Percentiles rank a stretch among this genome's conserved stretches.
Evolutionary conservation across 2,329 filamentous ascomycete genomes (phyloP).

Genomic region (Aspergillus fumigatiaffinis): DNA sequence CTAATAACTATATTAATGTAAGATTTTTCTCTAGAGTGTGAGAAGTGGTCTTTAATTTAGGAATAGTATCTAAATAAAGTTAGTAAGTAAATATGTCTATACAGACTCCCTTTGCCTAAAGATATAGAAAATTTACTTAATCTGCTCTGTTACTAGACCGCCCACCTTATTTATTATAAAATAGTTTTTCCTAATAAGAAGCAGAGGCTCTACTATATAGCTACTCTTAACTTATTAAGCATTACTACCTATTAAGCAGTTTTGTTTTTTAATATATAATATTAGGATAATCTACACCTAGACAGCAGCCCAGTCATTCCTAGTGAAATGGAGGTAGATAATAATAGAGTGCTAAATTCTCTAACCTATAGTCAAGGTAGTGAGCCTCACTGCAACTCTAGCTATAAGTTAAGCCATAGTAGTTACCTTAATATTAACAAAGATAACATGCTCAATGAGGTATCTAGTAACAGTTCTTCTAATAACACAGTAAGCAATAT

Average conservation of each 20-base stretch:
- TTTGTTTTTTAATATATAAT: slow-evolving; percentile 15
- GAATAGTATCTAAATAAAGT: slow-evolving; percentile 15
- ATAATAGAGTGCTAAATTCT: neutral
- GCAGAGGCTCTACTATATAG: slow-evolving; percentile 10
- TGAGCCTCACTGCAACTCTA: neutral
- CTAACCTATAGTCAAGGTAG: neutral
- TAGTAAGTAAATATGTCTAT: slow-evolving; percentile 10
- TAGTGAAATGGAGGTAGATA: neutral
- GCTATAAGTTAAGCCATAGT: neutral
- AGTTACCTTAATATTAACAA: neutral
- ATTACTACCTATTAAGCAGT: slow-evolving; percentile 14
- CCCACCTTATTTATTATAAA: slow-evolving; percentile 9
- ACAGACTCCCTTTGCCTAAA: slow-evolving; percentile 8
- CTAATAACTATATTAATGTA: slow-evolving; percentile 6
- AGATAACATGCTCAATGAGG: slow-evolving; percentile 1
- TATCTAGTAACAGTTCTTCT: slow-evolving; percentile 1
- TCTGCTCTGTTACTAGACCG: slow-evolving; percentile 10
- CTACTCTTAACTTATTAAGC: slow-evolving; percentile 12
- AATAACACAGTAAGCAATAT: slow-evolving; percentile 3
- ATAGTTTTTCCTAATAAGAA: slow-evolving; percentile 15
- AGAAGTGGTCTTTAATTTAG: neutral
- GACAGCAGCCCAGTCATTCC: neutral
- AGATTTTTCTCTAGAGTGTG: neutral
- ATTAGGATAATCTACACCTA: slow-evolving; percentile 2
- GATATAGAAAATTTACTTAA: slow-evolving; percentile 10